Percentiles rank a stretch among this genome's conserved stretches.
These are phyloP conservation scores for Myriosclerotinia duriaeana DNA, from an alignment of 2,329 filamentous ascomycete genomes.

Conservation along the genomic window DNA sequence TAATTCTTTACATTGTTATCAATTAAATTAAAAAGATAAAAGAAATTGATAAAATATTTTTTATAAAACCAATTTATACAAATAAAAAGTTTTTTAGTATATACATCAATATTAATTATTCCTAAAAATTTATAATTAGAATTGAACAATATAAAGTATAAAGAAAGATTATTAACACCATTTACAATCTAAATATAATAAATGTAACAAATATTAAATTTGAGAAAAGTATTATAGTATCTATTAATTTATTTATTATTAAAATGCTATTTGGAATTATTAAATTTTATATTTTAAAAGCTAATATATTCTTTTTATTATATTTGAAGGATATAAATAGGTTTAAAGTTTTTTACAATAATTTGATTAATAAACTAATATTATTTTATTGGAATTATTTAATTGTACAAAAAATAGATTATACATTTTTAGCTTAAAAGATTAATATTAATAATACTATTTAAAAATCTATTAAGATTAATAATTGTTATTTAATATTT, in stretches of 20 bases:
- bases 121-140: background rate
- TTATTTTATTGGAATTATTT: too few relatives aligned
- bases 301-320: too few relatives aligned
- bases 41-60: background rate
- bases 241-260: background rate
- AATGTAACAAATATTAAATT: background rate
- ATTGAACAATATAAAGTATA: background rate
- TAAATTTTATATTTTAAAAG: too few relatives aligned
- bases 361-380: too few relatives aligned
- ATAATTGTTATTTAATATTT: background rate
- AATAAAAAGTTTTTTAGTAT: background rate
- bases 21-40: background rate
- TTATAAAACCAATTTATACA: background rate
- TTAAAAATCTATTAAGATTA: background rate
- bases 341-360: too few relatives aligned
- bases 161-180: background rate
- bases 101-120: background rate
- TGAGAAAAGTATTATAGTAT: background rate
- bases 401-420: too few relatives aligned
- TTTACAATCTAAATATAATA: background rate
- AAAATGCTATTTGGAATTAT: background rate
- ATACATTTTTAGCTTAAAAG: background rate
- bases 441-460: background rate
- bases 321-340: too few relatives aligned
- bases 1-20: background rate